Evolutionary conservation across 768 basidiomycete species (phyloP).

Genomic region (Hygrophoropsis aurantiaca): DNA sequence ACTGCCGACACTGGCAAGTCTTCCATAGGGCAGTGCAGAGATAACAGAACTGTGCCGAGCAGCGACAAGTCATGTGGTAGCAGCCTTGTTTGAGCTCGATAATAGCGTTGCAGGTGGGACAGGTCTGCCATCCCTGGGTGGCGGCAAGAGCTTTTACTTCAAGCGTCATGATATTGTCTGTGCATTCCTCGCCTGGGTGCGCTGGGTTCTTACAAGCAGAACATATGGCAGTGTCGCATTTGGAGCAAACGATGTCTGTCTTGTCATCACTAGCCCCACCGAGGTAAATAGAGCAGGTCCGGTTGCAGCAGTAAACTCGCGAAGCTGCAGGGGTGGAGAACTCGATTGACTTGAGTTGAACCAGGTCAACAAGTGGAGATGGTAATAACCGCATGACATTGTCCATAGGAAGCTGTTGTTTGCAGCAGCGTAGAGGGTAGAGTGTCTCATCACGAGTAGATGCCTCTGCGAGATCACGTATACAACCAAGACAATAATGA

Average conservation of each 20-base stretch:
- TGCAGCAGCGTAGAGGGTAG: slow-evolving; percentile 53
- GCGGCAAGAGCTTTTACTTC: slow-evolving; percentile 46
- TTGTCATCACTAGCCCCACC: slow-evolving; percentile 33
- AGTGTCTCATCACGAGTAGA: slow-evolving; percentile 51
- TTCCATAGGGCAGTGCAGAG: slow-evolving; percentile 64
- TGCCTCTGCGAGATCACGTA: slow-evolving; percentile 38
- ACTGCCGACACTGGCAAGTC: slow-evolving; percentile 57
- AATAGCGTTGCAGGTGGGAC: slow-evolving; percentile 55
- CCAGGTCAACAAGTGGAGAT: slow-evolving; percentile 22
- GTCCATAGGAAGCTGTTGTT: slow-evolving; percentile 30
- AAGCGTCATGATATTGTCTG: slow-evolving; percentile 40
- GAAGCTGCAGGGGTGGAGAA: slow-evolving; percentile 39
- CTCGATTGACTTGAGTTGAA: slow-evolving; percentile 45
- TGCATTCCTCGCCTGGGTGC: slow-evolving; percentile 42
- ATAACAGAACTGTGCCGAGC: slow-evolving; percentile 59
- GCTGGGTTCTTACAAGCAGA: slow-evolving; percentile 46
- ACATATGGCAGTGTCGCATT: slow-evolving; percentile 45
- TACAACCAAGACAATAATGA: slow-evolving; percentile 46
- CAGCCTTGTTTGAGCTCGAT: slow-evolving; percentile 60
- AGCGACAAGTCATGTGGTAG: slow-evolving; percentile 63
- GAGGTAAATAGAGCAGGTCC: slow-evolving; percentile 54
- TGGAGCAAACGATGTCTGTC: slow-evolving; percentile 32
- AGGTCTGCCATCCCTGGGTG: slow-evolving; percentile 57
- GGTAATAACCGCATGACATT: slow-evolving; percentile 31
- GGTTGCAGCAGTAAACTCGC: slow-evolving; percentile 51